A percentile compares a stretch with the other conserved stretches of the same genome.
Evolutionary conservation across 208 protist genomes (phyloP).

Genomic region (Crithidia sp.): DNA sequence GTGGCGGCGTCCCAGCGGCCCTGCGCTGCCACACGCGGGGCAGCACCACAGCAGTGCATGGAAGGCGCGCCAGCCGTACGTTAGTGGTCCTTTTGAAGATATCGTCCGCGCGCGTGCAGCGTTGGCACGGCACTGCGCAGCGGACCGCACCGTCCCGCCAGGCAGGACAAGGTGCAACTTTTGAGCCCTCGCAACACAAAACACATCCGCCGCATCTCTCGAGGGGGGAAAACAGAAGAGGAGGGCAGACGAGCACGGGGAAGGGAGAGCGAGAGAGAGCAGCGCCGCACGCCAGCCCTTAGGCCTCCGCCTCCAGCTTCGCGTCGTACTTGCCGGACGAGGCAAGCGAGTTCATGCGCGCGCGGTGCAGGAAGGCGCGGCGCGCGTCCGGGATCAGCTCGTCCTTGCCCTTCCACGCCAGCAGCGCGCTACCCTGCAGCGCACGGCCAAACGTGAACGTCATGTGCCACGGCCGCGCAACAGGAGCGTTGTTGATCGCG

Average conservation of each 20-base stretch:
- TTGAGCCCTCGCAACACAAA: not conserved
- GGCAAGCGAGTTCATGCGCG: slow-evolving; percentile 76
- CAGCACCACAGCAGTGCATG: not conserved
- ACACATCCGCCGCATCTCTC: not conserved
- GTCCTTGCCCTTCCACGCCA: slow-evolving; percentile 93
- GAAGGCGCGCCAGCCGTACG: not conserved
- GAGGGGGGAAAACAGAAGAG: too few relatives aligned
- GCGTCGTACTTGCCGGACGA: slow-evolving; percentile 60
- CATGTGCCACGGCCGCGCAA: slow-evolving; percentile 86
- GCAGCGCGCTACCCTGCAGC: slow-evolving; percentile 92
- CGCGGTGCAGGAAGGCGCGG: slow-evolving; percentile 73
- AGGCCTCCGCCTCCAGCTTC: slow-evolving; percentile 55
- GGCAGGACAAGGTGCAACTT: not conserved
- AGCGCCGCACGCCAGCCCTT: slow-evolving; percentile 16
- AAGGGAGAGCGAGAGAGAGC: not conserved
- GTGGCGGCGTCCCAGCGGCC: not conserved
- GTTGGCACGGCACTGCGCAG: not conserved
- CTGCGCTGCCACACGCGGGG: too few relatives aligned
- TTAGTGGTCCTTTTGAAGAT: not conserved
- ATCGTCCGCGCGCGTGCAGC: not conserved
- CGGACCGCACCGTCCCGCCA: not conserved
- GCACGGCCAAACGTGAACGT: slow-evolving; percentile 97
- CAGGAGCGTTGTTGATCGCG: slow-evolving; percentile 90
- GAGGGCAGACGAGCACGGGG: not conserved
- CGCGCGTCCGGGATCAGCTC: slow-evolving; percentile 76